Evolutionary conservation across 805 yeast genomes (phyloP), one percentile per base, ranked within the genome.

Genomic region (Alloascoidea hylecoeti): DNA sequence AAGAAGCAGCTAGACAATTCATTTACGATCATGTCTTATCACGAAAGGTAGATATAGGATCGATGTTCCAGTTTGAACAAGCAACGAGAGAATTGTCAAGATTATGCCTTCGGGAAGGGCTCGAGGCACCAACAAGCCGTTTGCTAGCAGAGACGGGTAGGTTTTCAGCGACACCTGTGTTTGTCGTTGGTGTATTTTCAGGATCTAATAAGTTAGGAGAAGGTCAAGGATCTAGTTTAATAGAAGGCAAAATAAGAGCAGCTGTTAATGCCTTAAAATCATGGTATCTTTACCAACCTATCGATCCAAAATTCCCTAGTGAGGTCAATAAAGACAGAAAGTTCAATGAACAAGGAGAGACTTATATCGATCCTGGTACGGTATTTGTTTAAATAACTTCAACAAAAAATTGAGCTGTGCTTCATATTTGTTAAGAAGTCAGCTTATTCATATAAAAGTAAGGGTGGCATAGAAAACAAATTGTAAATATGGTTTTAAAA

Each of bases 91-190:
- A 88, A 53, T 66, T 92, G 42, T 70, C 84, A 1, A 71, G 75
- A 42, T 61, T 92, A 37, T 77, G 95, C 51, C 77, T 73, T 40
- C 75, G 88, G 45, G 80, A 88, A 52, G 71, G 73, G 12, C 65
- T 89, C 46, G 70, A 70, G 37, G 69, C 72, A 15, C 96, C 96
- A 18, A 70, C 80, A 3, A 77, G 86, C 35, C 75, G 94, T 53
- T 68, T 92, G 42, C 63, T 92, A 40, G 88, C 95, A 23, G 99
- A 92, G 60, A 81, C 95, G 18, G 99, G 99, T 56, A 73, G 98
- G 58, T 64, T 68, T 49, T 75, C 95, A 2, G 69, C 72, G 41
- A 75, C 81, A 35, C 94, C 98, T 16, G 78, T 86, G 30, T 92
- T 73, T 48, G 80, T 89, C 12, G 94, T 89, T 23, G 97, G 96